Conservation (phyloP, 192 early-diverging fungal genomes). For the Backusella westeae region DNA sequence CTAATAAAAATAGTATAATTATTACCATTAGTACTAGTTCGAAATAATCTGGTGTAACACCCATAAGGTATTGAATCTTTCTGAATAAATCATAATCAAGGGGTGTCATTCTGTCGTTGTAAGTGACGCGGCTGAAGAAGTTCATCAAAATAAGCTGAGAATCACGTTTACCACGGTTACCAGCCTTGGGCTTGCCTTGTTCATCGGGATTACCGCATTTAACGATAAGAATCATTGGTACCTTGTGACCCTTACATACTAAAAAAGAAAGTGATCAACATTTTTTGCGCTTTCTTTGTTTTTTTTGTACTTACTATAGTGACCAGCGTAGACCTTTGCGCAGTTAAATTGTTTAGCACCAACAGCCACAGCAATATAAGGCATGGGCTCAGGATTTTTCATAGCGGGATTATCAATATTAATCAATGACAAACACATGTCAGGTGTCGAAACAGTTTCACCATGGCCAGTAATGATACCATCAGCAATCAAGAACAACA, state of each 20-base stretch:
- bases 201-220: slow-evolving; percentile 74
- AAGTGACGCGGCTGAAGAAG: slow-evolving; percentile 83
- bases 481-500: slow-evolving; percentile 86
- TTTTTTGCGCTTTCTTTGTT: neutral
- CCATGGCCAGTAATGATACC: slow-evolving; percentile 89
- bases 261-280: slow-evolving; percentile 10
- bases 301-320: slow-evolving; percentile 49
- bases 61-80: slow-evolving; percentile 77
- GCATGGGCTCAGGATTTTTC: slow-evolving; percentile 63
- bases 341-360: slow-evolving; percentile 77
- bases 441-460: slow-evolving; percentile 74
- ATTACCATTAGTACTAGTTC: slow-evolving; percentile 77
- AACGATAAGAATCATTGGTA: slow-evolving; percentile 67
- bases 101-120: slow-evolving; percentile 88
- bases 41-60: slow-evolving; percentile 86
- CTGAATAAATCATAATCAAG: slow-evolving; percentile 93
- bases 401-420: slow-evolving; percentile 55
- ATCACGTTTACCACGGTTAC: slow-evolving; percentile 96
- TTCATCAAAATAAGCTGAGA: slow-evolving; percentile 97
- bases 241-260: slow-evolving; percentile 56
- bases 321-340: slow-evolving; percentile 77
- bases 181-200: slow-evolving; percentile 70
- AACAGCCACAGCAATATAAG: slow-evolving; percentile 75
- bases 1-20: neutral
- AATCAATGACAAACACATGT: slow-evolving; percentile 78